phyloP scores from a whole-genome alignment of 1,284 basidiomycete genomes.

The Cryptococcus sp. region DNA sequence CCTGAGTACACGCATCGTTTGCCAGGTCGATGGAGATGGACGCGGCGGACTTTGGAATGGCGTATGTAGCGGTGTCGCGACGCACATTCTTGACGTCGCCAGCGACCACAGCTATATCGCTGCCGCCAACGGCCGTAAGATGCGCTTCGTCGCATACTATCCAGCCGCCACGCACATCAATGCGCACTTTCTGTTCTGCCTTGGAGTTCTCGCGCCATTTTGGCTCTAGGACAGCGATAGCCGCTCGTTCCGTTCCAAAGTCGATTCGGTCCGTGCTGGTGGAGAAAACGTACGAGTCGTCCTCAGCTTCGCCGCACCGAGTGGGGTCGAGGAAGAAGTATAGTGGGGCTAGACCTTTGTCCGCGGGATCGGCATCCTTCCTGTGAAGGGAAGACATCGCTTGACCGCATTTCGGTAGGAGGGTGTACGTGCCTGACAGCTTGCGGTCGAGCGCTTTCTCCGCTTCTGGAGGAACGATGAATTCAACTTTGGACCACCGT shows the following conservation, averaged over 20 bases:
- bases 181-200: conserved; percentile 58
- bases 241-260: conserved; percentile 74
- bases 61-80: conserved; percentile 64
- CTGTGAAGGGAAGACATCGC: conserved; percentile 84
- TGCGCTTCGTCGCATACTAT: conserved; percentile 35
- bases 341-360: conserved; percentile 62
- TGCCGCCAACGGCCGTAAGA: conserved; percentile 40
- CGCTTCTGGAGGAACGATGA: conserved; percentile 62
- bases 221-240: conserved; percentile 69
- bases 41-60: conserved; percentile 63
- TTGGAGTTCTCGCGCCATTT: conserved; percentile 73
- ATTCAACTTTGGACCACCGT: conserved; percentile 68
- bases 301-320: conserved; percentile 68
- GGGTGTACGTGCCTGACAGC: conserved; percentile 74
- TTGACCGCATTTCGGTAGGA: conserved; percentile 84
- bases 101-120: conserved; percentile 36
- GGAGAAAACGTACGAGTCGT: conserved; percentile 81
- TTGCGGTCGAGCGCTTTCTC: conserved; percentile 69
- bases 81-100: conserved; percentile 35
- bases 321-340: conserved; percentile 85
- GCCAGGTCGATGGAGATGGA: conserved; percentile 58
- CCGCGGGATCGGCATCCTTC: conserved; percentile 57
- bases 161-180: conserved; percentile 70
- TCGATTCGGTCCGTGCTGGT: conserved; percentile 74
- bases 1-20: conserved; percentile 67